Evolutionary conservation across 805 yeast genomes (phyloP).

Genomic region (Torulaspora delbrueckii): DNA sequence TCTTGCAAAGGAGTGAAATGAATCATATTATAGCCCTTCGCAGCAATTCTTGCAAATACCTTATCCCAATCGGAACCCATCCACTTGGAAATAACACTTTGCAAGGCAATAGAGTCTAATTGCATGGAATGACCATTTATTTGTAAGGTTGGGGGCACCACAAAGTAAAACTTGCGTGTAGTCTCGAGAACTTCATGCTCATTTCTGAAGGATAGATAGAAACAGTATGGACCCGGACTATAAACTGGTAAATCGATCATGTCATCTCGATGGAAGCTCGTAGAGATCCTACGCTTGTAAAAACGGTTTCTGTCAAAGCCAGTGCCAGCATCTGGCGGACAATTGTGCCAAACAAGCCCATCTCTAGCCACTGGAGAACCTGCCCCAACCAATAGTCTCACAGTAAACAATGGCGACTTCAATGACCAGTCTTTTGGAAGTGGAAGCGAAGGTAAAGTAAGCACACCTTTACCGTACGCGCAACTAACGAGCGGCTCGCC

Average conservation of each 20-base stretch:
- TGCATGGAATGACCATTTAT: constrained; percentile 56
- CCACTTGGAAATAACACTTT: constrained; percentile 88
- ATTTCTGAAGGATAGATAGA: constrained; percentile 56
- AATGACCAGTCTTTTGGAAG: constrained; percentile 33
- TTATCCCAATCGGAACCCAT: constrained; percentile 75
- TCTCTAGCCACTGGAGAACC: constrained; percentile 67
- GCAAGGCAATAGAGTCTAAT: constrained; percentile 73
- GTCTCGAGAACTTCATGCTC: constrained; percentile 37
- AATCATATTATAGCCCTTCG: constrained; percentile 88
- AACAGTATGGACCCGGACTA: constrained; percentile 76
- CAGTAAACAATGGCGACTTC: constrained; percentile 44
- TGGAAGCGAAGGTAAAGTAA: constrained; percentile 39
- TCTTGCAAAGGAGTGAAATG: constrained; percentile 93
- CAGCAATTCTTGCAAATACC: constrained; percentile 54
- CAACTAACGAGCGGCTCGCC: constrained; percentile 36
- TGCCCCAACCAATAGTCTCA: constrained; percentile 66
- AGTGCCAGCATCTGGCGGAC: constrained; percentile 45
- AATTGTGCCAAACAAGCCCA: constrained; percentile 70
- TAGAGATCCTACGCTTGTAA: constrained; percentile 45
- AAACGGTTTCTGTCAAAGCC: constrained; percentile 55
- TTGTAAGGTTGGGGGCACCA: constrained; percentile 70
- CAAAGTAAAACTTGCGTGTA: constrained; percentile 64
- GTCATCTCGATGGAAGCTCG: constrained; percentile 62
- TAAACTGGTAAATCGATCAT: constrained; percentile 56
- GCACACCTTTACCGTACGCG: constrained; percentile 37